These are phyloP conservation scores for Naganishia antarctica DNA, from an alignment of 768 basidiomycete genomes.

Conservation along the genomic window DNA sequence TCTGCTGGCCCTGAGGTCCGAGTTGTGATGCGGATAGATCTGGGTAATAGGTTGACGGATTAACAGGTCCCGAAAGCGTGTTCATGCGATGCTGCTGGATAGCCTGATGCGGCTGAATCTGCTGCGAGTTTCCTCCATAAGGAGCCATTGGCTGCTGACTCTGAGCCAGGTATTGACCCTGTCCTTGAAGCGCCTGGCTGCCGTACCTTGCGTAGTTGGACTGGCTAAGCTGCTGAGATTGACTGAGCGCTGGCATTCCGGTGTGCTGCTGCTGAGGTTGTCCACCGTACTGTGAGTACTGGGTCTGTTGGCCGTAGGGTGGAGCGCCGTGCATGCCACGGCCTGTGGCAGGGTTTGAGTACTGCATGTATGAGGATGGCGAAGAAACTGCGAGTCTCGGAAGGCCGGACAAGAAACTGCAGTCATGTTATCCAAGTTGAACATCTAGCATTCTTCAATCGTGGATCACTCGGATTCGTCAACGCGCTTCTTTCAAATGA, in stretches of 20 bases:
- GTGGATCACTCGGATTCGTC: slow-evolving; percentile 12
- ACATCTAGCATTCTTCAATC: slow-evolving; percentile 1
- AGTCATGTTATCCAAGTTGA: no score
- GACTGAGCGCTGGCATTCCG: slow-evolving; percentile 5
- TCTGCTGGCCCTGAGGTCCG: not conserved
- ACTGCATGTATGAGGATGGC: no score
- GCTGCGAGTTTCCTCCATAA: not conserved
- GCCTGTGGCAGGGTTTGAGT: not conserved
- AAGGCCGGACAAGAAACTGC: no score
- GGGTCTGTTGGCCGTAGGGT: not conserved
- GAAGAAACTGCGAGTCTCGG: no score
- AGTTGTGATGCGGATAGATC: slow-evolving; percentile 5
- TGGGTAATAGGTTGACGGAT: slow-evolving; percentile 1
- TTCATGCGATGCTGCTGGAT: slow-evolving; percentile 21
- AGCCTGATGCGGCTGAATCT: not conserved
- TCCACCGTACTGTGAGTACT: not conserved
- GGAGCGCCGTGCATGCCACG: not conserved
- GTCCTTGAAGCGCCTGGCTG: slow-evolving; percentile 5
- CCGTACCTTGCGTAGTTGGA: slow-evolving; percentile 3
- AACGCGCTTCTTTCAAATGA: slow-evolving; percentile 7
- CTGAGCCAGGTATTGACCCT: not conserved
- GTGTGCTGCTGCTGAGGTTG: slow-evolving; percentile 8
- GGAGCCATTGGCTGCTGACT: slow-evolving; percentile 4
- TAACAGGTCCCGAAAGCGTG: slow-evolving; percentile 15
- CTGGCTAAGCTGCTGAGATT: slow-evolving; percentile 13